phyloP scores from a whole-genome alignment of 805 yeast species.

The Teunomyces pallodes region DNA sequence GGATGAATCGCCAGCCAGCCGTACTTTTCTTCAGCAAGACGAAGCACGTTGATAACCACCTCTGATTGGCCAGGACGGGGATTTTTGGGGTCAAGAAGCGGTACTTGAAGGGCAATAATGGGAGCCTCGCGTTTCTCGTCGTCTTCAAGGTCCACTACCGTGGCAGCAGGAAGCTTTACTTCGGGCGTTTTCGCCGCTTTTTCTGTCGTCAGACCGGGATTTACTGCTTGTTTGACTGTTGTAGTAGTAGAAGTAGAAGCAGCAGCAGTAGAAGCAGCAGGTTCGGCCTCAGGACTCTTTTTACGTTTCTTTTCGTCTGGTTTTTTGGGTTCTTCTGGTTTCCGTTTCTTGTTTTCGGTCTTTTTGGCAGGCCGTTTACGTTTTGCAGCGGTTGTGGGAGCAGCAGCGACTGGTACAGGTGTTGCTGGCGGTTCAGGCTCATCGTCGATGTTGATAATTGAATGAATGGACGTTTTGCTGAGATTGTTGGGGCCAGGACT shows the following conservation, averaged over 20 bases:
- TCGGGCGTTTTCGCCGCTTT: conserved; percentile 7
- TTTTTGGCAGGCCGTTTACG: conserved; percentile 13
- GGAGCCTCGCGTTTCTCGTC: conserved; percentile 29
- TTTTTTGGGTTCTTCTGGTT: conserved; percentile 7
- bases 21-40: conserved; percentile 77
- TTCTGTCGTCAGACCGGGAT: conserved; percentile 23
- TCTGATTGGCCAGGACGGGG: conserved; percentile 59
- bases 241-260: neutral
- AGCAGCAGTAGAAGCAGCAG: neutral
- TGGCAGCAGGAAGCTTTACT: conserved; percentile 15
- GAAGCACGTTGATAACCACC: conserved; percentile 67
- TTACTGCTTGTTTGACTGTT: conserved; percentile 9
- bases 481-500: neutral
- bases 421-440: conserved; percentile 9
- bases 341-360: conserved; percentile 9
- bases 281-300: conserved; percentile 17
- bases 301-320: conserved; percentile 14
- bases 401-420: conserved; percentile 3
- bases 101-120: conserved; percentile 55
- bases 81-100: conserved; percentile 44
- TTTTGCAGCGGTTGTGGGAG: conserved; percentile 5
- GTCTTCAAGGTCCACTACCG: conserved; percentile 16
- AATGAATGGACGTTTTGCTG: conserved; percentile 39
- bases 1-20: conserved; percentile 77
- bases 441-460: conserved; percentile 39